phyloP scores from a whole-genome alignment of 345 rosid species.

The Syzygium aqueum region DNA sequence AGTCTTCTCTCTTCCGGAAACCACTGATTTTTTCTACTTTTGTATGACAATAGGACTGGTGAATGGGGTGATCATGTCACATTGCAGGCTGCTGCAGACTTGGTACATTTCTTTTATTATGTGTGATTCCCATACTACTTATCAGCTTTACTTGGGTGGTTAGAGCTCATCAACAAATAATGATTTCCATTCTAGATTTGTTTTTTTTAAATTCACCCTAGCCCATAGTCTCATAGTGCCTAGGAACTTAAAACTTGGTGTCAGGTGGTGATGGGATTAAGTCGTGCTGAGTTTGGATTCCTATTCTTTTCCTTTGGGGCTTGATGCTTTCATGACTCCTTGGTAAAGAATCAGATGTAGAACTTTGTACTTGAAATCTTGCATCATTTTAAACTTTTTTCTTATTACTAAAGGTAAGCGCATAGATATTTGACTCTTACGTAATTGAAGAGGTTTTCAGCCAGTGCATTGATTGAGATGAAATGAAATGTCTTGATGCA shows the following conservation, averaged over 20 bases:
- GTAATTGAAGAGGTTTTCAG: not conserved
- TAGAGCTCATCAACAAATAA: not conserved
- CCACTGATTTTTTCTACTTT: slow-evolving; percentile 8
- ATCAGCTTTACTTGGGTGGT: not conserved
- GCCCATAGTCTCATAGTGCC: not conserved
- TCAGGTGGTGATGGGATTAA: not conserved
- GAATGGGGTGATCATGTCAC: slow-evolving; percentile 55
- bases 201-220: not conserved
- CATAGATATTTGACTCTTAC: not conserved
- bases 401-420: not conserved
- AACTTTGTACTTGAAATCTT: not conserved
- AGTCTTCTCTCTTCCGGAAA: not conserved
- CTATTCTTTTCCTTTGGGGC: not conserved
- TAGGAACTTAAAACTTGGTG: not conserved
- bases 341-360: not conserved
- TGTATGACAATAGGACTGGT: slow-evolving; percentile 28
- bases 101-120: slow-evolving; percentile 18
- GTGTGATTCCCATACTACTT: not conserved
- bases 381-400: not conserved
- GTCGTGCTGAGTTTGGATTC: not conserved
- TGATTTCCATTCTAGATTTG: not conserved
- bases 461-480: not conserved
- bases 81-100: slow-evolving; percentile 46
- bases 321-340: not conserved
- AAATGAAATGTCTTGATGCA: not conserved